A percentile compares a stretch with the other conserved stretches of the same genome.
Conservation (phyloP, 2,329 filamentous ascomycete genomes). For the Rutstroemia sp. region DNA sequence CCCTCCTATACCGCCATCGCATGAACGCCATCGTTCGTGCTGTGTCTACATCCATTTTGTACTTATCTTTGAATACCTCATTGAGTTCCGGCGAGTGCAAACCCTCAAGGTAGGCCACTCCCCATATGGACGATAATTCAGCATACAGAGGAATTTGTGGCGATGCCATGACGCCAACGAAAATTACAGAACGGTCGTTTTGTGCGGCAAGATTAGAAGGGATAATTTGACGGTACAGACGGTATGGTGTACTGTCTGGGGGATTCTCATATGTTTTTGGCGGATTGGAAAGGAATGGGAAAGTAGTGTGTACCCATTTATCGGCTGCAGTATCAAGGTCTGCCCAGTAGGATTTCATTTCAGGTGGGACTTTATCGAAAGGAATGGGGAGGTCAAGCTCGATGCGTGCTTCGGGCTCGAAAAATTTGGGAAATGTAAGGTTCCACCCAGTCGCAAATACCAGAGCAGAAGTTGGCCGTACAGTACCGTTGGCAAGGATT, state of each 20-base stretch:
- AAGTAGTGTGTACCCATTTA: slow-evolving; percentile 4
- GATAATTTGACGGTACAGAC: slow-evolving; percentile 37
- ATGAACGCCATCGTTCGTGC: not conserved
- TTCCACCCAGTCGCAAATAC: slow-evolving; percentile 9
- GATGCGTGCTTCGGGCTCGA: not conserved
- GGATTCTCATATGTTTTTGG: slow-evolving; percentile 2
- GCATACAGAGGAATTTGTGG: slow-evolving; percentile 9
- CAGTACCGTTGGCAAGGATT: not conserved
- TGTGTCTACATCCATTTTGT: slow-evolving; percentile 2
- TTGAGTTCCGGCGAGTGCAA: slow-evolving; percentile 3
- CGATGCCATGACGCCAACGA: slow-evolving; percentile 22
- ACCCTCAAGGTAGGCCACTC: slow-evolving; percentile 8
- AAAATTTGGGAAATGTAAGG: slow-evolving; percentile 6
- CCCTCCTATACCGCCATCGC: slow-evolving; percentile 4
- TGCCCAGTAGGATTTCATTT: not conserved
- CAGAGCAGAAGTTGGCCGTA: not conserved
- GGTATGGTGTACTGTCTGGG: slow-evolving; percentile 1
- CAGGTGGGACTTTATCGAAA: not conserved
- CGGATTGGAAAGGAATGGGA: slow-evolving; percentile 9
- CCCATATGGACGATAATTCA: slow-evolving; percentile 9
- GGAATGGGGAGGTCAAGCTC: slow-evolving; percentile 6
- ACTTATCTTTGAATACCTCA: not conserved
- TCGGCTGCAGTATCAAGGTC: not conserved
- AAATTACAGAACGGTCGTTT: slow-evolving; percentile 29
- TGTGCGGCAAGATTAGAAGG: slow-evolving; percentile 20